Evolutionary conservation across 352 stramenopile species (phyloP), one percentile per base, ranked within the genome.

Genomic region (Phytopythium sindhum): DNA sequence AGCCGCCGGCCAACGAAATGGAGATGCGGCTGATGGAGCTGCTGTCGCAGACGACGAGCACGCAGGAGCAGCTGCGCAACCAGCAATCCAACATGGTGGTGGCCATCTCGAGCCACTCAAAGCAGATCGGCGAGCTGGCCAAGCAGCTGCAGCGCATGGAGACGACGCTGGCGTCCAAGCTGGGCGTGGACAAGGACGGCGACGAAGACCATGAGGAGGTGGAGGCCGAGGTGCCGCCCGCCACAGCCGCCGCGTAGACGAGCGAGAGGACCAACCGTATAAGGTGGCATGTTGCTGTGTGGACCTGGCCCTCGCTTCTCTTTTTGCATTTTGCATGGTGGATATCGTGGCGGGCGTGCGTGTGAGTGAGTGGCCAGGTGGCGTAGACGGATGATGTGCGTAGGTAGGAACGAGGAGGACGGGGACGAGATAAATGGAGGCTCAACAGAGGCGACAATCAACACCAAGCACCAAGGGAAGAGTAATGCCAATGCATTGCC

Each of bases 111-210:
- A 75, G 66, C 28, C 78, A 87, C 68, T 79, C 73, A 37, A 75
- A 84, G 58, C 78, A 87, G 69, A 82, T 87, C 62, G 73, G 66
- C 51, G 71, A 78, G 17, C 56, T 87, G 17, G 75, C 78, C 28
- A 79, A 84, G 68, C 76, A 87, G 60, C 65, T 87, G 58, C 68
- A 81, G 56, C 72, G 75, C n/a, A 87, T 87, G 67, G 78, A 87
- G 50, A 71, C 42, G 58, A 81, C 75, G n/a, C 60, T 84, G 24
- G 64, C 66, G 51, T 63, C 65, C 55, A 83, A 83, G 60, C 65
- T 83, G 14, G 73, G 56, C 24, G 17, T 15, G n/a, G 56, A 61
- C 39, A 8, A 58, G 52, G 52, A 26, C 52, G 52, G 10, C 52
- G 29, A 3, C 31, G 52, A 28, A 3, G 35, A 60, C 19, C n/a